Evolutionary conservation across 1,284 basidiomycete genomes (phyloP).

Genomic region (Fomes fomentarius): DNA sequence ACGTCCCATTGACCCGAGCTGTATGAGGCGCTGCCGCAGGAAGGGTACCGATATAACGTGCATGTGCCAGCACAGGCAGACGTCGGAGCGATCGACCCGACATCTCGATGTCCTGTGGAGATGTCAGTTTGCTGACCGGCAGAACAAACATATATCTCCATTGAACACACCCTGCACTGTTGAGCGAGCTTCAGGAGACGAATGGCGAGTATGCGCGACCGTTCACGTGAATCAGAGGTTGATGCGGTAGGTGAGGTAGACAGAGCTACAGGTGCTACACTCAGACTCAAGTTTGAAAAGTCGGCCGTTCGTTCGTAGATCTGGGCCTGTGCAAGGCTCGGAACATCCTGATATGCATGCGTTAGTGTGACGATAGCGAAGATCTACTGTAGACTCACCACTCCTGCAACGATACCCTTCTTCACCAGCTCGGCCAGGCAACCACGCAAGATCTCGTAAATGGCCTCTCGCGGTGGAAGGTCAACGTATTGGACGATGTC

Average conservation of each 20-base stretch:
- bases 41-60: slow-evolving; percentile 72
- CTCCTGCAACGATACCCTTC: slow-evolving; percentile 67
- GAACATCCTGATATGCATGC: slow-evolving; percentile 54
- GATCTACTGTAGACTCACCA: slow-evolving; percentile 43
- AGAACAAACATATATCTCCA: too few species aligned
- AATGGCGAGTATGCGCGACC: slow-evolving; percentile 55
- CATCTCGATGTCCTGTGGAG: slow-evolving; percentile 74
- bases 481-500: slow-evolving; percentile 97
- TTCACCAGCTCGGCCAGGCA: slow-evolving; percentile 83
- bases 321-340: slow-evolving; percentile 61
- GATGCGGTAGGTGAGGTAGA: slow-evolving; percentile 1
- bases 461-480: slow-evolving; percentile 85
- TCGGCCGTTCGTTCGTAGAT: slow-evolving; percentile 51
- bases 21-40: slow-evolving; percentile 20
- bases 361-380: background rate
- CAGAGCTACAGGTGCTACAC: background rate
- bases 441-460: slow-evolving; percentile 91
- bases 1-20: slow-evolving; percentile 12
- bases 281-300: slow-evolving; percentile 22
- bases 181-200: slow-evolving; percentile 69
- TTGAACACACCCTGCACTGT: slow-evolving; percentile 69
- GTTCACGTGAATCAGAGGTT: slow-evolving; percentile 42
- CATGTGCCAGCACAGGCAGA: slow-evolving; percentile 90
- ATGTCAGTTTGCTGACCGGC: too few species aligned
- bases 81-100: slow-evolving; percentile 90